phyloP scores from a whole-genome alignment of 2,329 filamentous ascomycete genomes.

The Aspergillus ruber region DNA sequence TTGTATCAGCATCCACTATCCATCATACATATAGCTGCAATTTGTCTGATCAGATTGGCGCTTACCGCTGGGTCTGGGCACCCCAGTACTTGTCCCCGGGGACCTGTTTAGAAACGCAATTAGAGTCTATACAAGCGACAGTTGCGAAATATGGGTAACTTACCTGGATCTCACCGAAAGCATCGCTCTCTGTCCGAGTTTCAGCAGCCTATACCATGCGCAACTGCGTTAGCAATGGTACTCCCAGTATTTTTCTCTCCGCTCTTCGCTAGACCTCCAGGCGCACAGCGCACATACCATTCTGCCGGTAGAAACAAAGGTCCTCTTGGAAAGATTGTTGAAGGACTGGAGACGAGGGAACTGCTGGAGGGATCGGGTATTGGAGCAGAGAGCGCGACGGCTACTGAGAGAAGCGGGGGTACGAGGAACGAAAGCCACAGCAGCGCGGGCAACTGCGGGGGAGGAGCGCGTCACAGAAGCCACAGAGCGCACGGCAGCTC shows the following conservation, averaged over 20 bases:
- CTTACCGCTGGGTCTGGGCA: conserved; percentile 81
- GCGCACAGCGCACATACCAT: conserved; percentile 25
- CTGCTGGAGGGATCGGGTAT: conserved; percentile 23
- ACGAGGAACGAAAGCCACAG: conserved; percentile 22
- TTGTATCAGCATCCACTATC: conserved; percentile 15
- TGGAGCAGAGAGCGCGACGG: conserved; percentile 25
- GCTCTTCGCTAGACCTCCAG: not conserved
- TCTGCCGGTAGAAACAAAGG: conserved; percentile 32
- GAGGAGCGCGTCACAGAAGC: conserved; percentile 21
- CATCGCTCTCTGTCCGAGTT: conserved; percentile 86
- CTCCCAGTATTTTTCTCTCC: not conserved
- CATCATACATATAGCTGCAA: not conserved
- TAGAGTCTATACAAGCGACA: conserved; percentile 6
- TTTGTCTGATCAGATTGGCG: not conserved
- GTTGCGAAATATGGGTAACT: conserved; percentile 6
- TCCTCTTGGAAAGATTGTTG: conserved; percentile 24
- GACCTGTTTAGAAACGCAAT: conserved; percentile 45
- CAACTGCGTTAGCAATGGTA: conserved; percentile 5
- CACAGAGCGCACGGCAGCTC: conserved; percentile 34
- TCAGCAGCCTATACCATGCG: conserved; percentile 25
- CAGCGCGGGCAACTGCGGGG: conserved; percentile 28
- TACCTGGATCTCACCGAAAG: conserved; percentile 87
- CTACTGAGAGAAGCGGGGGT: conserved; percentile 24
- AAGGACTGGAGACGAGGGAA: conserved; percentile 32
- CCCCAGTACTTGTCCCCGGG: conserved; percentile 95